phyloP scores from a whole-genome alignment of 1,284 basidiomycete species.

The Hemileia vastatrix region DNA sequence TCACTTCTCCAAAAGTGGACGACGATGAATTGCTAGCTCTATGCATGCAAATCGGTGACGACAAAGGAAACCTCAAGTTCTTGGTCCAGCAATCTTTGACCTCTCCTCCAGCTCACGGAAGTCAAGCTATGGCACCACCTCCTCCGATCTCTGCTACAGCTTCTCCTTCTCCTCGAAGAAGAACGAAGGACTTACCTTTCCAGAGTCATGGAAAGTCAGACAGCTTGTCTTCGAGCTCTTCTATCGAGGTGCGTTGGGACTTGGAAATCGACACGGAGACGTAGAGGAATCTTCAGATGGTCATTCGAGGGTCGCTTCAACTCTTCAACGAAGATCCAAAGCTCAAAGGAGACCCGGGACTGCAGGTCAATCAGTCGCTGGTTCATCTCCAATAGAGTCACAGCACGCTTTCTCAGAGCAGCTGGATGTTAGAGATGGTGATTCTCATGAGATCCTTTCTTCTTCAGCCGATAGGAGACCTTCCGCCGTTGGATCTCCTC shows the following conservation, averaged over 20 bases:
- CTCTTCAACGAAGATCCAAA: conserved; percentile 29
- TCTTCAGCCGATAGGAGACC: neutral
- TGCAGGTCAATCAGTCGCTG: neutral
- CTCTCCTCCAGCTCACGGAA: conserved; percentile 26
- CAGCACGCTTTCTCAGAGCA: neutral
- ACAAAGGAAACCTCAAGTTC: conserved; percentile 42
- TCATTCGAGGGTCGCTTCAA: conserved; percentile 27
- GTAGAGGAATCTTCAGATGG: conserved; percentile 24
- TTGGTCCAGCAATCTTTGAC: conserved; percentile 30
- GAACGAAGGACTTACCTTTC: conserved; percentile 20
- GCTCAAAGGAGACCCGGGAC: conserved; percentile 27
- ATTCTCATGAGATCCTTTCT: neutral
- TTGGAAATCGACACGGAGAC: neutral
- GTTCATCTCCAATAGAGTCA: neutral
- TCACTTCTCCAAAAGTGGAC: conserved; percentile 33
- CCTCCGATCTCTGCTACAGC: conserved; percentile 9
- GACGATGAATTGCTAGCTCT: conserved; percentile 40
- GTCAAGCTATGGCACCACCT: conserved; percentile 30
- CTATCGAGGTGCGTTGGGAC: conserved; percentile 29
- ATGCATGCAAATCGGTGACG: conserved; percentile 40
- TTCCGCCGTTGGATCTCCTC: neutral
- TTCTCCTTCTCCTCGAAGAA: conserved; percentile 17
- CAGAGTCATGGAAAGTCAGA: conserved; percentile 26
- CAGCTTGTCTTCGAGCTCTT: conserved; percentile 34
- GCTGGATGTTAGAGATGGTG: neutral